Base-by-base conservation (phyloP, 2,329 filamentous ascomycete genomes). In the Trichophaea hybrida region DNA sequence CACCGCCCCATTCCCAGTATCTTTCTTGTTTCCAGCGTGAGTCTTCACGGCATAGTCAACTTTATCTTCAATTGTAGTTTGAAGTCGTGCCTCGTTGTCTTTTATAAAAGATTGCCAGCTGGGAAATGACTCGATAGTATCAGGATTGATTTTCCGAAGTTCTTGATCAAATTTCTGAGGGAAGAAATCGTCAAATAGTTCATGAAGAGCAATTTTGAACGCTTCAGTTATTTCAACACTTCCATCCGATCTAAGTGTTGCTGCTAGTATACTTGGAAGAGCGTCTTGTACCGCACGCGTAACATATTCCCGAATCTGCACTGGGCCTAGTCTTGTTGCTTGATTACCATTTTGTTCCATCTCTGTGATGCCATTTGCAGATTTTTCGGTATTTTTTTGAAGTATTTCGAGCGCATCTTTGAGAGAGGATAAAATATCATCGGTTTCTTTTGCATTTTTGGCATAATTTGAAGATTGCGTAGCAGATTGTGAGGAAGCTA, bases 91-190 rank as follows among this genome's bases (percentile, higher is more conserved):
- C 24, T 65, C 60, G 43, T 65, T 65, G 12, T 61, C 59, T 12
- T 51, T 34, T 12, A 65, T n/a, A 46, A 65, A 65, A 17, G 55
- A 48, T 7, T 64, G 34, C 63, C 63, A 65, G 34, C 56, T 58
- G 13, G 61, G 61, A 52, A 59, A 48, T 13, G 34, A 34, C 32
- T 33, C 3, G 59, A 57, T 12, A 61, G 46, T 43, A 48, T 62
- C 17, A 55, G 43, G 34, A 48, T 58, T 48, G 57, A 49, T n/a
- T 54, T 53, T 44, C 8, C 15, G 15, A 13, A 44, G 35, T 50
- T 34, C 43, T 24, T 32, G 8, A 13, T n/a, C 12, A 58, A 53
- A 35, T n/a, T 15, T 13, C 5, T n/a, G 24, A 5, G 35, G 48
- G 48, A 50, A 50, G 31, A 50, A 46, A n/a, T 43, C 13, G 34